Evolutionary conservation across 1,284 basidiomycete species (phyloP).

Genomic region (Marasmius sp.): DNA sequence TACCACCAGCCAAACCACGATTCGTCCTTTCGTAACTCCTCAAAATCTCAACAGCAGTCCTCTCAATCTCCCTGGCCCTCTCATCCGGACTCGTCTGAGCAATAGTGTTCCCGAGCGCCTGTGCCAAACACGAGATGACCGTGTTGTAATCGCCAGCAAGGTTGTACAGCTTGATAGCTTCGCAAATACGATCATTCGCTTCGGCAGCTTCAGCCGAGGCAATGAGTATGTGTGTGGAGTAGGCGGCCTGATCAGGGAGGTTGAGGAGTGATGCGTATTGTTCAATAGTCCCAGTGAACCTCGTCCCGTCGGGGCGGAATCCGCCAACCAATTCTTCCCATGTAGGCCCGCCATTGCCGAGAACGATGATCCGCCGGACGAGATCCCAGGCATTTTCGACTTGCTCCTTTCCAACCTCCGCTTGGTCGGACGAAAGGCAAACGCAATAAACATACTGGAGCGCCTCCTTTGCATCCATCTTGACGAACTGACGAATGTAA

Average conservation of each 20-base stretch:
- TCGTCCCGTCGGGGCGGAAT: constrained; percentile 84
- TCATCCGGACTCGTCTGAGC: constrained; percentile 69
- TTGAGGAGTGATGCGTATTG: constrained; percentile 50
- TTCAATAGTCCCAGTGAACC: constrained; percentile 87
- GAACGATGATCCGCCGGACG: constrained; percentile 84
- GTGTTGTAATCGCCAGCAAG: constrained; percentile 90
- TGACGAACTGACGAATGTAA: constrained; percentile 89
- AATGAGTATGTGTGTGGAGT: constrained; percentile 82
- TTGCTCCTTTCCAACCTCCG: constrained; percentile 78
- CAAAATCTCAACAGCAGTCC: constrained; percentile 82
- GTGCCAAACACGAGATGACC: constrained; percentile 87
- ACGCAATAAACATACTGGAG: constrained; percentile 95
- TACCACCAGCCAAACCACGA: constrained; percentile 54
- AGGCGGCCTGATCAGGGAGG: constrained; percentile 70
- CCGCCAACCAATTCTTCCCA: constrained; percentile 92
- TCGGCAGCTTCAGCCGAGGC: constrained; percentile 77
- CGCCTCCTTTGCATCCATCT: constrained; percentile 90
- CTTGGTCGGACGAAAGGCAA: constrained; percentile 79
- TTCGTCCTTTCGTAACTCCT: constrained; percentile 86
- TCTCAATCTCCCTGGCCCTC: constrained; percentile 70
- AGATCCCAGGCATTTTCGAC: constrained; percentile 85
- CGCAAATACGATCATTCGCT: constrained; percentile 78
- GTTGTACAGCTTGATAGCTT: constrained; percentile 96
- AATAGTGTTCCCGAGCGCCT: constrained; percentile 86
- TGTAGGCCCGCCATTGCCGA: constrained; percentile 81